phyloP scores from a whole-genome alignment of 164 flowering plant species.

The Dillenia turbinata region DNA sequence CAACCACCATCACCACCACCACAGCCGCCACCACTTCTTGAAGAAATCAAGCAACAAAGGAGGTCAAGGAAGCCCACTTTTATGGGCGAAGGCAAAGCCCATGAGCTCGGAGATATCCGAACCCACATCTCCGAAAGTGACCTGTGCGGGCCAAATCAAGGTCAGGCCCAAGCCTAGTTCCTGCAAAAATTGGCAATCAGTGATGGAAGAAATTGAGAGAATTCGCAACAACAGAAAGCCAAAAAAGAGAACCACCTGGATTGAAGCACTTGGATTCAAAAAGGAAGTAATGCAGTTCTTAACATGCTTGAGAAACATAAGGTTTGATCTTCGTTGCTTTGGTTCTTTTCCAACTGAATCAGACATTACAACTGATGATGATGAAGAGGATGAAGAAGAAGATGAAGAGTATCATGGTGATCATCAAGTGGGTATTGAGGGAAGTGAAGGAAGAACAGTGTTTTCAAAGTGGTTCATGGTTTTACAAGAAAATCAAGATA shows the following conservation, averaged over 20 bases:
- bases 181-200: slow-evolving; percentile 89
- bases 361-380: slow-evolving; percentile 40
- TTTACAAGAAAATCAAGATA: slow-evolving; percentile 49
- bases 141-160: slow-evolving; percentile 92
- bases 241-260: slow-evolving; percentile 50
- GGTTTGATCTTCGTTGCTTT: slow-evolving; percentile 76
- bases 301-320: slow-evolving; percentile 51
- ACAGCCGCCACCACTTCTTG: slow-evolving; percentile 15
- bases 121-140: slow-evolving; percentile 93
- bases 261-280: slow-evolving; percentile 64
- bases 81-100: slow-evolving; percentile 53
- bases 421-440: slow-evolving; percentile 11
- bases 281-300: slow-evolving; percentile 76
- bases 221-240: slow-evolving; percentile 43
- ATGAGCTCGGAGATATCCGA: slow-evolving; percentile 43
- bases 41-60: slow-evolving; percentile 22
- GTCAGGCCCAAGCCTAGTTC: slow-evolving; percentile 40
- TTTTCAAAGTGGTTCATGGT: slow-evolving; percentile 93
- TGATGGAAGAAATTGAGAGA: slow-evolving; percentile 91
- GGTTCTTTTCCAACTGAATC: slow-evolving; percentile 45
- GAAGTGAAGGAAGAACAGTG: slow-evolving; percentile 26
- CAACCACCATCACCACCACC: slow-evolving; percentile 19
- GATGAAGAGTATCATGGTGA: slow-evolving; percentile 22
- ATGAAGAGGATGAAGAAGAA: slow-evolving; percentile 46
- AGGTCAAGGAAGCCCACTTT: slow-evolving; percentile 46